Evolutionary conservation across 2,329 filamentous ascomycete genomes (phyloP).

Genomic region (Thyridium curvatum): DNA sequence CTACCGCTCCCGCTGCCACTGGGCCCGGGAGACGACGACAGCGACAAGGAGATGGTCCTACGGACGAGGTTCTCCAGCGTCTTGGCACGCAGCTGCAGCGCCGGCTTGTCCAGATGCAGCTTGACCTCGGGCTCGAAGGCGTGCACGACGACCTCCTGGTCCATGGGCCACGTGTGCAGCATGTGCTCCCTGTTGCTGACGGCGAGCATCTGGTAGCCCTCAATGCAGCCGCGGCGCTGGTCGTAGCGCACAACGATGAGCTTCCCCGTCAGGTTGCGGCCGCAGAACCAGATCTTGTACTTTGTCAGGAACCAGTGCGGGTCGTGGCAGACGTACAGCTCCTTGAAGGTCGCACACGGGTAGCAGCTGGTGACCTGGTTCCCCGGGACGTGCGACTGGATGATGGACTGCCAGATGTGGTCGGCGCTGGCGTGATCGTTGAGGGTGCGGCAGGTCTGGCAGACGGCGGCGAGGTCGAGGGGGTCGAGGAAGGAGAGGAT

Average conservation of each 20-base stretch:
- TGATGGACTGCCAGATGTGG: slow-evolving; percentile 62
- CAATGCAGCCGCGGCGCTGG: slow-evolving; percentile 65
- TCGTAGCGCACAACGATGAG: slow-evolving; percentile 75
- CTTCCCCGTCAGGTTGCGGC: slow-evolving; percentile 66
- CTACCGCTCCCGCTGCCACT: too few relatives aligned
- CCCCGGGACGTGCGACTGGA: slow-evolving; percentile 62
- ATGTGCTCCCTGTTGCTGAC: slow-evolving; percentile 48
- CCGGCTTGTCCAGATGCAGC: slow-evolving; percentile 69
- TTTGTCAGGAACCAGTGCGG: slow-evolving; percentile 79
- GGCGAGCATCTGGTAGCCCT: slow-evolving; percentile 71
- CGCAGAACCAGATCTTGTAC: slow-evolving; percentile 80
- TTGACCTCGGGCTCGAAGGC: slow-evolving; percentile 64
- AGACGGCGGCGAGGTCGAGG: slow-evolving; percentile 53
- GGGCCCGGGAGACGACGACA: too few relatives aligned
- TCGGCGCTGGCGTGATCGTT: slow-evolving; percentile 57
- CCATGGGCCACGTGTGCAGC: slow-evolving; percentile 54
- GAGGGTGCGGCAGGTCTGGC: slow-evolving; percentile 56
- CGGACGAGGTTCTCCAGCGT: slow-evolving; percentile 14
- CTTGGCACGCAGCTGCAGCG: slow-evolving; percentile 47
- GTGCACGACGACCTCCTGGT: slow-evolving; percentile 62
- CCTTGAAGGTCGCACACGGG: slow-evolving; percentile 58
- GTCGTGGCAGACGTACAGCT: slow-evolving; percentile 69
- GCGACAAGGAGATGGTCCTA: slow-evolving; percentile 4
- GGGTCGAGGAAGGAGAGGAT: slow-evolving; percentile 63
- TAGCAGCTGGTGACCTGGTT: slow-evolving; percentile 43